Conservation (phyloP, 805 yeast genomes). For the Kodamaea laetipori region DNA sequence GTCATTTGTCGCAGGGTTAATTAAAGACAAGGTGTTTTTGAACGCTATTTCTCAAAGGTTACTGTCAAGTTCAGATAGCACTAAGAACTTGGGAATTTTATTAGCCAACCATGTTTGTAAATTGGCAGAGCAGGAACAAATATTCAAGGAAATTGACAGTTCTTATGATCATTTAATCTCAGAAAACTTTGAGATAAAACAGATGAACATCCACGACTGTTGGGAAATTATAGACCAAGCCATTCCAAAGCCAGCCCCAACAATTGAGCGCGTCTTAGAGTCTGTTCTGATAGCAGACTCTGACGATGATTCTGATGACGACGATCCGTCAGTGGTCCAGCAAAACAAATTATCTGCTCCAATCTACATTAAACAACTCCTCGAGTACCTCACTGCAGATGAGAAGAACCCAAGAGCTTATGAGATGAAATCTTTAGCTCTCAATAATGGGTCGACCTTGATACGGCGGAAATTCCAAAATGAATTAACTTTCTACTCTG, state of each 20-base stretch:
- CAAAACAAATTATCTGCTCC: conserved; percentile 47
- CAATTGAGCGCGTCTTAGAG: not conserved
- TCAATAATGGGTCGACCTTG: conserved; percentile 56
- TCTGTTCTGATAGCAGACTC: conserved; percentile 1
- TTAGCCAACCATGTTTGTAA: conserved; percentile 55
- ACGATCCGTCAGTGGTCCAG: conserved; percentile 47
- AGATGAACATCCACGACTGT: conserved; percentile 1
- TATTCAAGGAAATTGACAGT: conserved; percentile 28
- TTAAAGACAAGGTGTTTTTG: conserved; percentile 40
- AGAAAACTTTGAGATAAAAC: not conserved
- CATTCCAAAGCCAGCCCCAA: not conserved
- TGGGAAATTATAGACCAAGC: conserved; percentile 2
- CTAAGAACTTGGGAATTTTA: conserved; percentile 56
- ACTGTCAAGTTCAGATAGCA: conserved; percentile 46
- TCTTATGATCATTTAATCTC: not conserved
- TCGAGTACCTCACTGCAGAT: conserved; percentile 54
- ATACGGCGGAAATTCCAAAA: conserved; percentile 67
- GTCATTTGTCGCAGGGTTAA: not conserved
- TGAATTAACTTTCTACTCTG: conserved; percentile 62
- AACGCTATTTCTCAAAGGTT: conserved; percentile 55
- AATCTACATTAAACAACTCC: conserved; percentile 71
- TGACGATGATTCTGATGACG: conserved; percentile 45
- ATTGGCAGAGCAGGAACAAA: conserved; percentile 28
- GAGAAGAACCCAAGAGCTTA: conserved; percentile 47
- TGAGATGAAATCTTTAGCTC: conserved; percentile 52